Evolutionary conservation across 208 protist species (phyloP).

Genomic region (Leishmania turanica): DNA sequence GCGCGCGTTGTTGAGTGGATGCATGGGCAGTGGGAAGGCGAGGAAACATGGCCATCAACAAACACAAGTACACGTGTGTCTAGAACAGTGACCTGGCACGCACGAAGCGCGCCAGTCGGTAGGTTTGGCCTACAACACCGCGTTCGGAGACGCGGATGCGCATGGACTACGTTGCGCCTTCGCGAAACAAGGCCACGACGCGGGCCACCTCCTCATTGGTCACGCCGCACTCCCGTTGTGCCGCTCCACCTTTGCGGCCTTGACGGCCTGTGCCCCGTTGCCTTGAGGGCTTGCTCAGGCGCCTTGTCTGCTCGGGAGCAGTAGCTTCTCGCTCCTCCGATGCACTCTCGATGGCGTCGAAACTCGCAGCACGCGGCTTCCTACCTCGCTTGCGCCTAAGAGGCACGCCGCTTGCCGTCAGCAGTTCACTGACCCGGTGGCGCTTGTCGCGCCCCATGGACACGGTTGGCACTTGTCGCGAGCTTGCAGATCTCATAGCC

Average conservation of each 20-base stretch:
- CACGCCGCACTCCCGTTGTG: neutral
- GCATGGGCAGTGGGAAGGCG: neutral
- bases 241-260: neutral
- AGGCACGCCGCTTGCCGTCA: neutral
- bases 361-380: neutral
- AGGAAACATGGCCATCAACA: neutral
- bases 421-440: neutral
- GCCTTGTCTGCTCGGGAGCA: neutral
- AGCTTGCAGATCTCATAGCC: no score
- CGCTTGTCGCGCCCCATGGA: neutral
- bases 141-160: neutral
- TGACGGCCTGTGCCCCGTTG: no score
- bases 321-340: neutral
- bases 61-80: neutral
- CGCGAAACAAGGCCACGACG: neutral
- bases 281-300: neutral
- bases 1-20: neutral
- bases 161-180: neutral
- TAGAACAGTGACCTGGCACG: no score
- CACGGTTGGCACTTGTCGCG: neutral
- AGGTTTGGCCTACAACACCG: neutral
- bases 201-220: neutral
- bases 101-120: neutral
- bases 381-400: neutral
- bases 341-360: neutral